Evolutionary conservation across 345 rosid species (phyloP).

Genomic region (Brassica rapa): DNA sequence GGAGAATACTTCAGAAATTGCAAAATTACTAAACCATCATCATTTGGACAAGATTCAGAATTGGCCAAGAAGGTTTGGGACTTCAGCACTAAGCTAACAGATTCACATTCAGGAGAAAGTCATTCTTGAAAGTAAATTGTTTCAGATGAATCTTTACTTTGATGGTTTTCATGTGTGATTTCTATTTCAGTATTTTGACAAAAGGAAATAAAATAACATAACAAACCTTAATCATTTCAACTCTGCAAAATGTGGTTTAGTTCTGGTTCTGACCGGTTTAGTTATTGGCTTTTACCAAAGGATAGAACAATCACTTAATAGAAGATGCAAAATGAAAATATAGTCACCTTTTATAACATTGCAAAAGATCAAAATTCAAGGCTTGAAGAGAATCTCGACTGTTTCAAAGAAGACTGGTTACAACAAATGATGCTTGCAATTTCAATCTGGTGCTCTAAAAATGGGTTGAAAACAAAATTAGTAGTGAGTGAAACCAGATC

Average conservation of each 20-base stretch:
- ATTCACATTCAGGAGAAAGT: conserved; percentile 17
- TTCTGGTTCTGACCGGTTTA: conserved; percentile 5
- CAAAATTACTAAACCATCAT: conserved; percentile 46
- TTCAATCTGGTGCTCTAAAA: neutral
- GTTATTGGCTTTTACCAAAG: neutral
- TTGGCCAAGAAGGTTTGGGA: conserved; percentile 58
- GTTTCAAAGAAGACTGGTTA: too few species aligned
- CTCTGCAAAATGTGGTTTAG: conserved; percentile 5
- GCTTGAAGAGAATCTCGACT: too few species aligned
- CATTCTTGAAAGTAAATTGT: conserved; percentile 16
- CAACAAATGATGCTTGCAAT: too few species aligned
- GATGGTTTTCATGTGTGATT: neutral
- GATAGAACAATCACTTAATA: too few species aligned
- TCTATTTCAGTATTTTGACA: too few species aligned
- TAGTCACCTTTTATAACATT: too few species aligned
- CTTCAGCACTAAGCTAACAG: conserved; percentile 43
- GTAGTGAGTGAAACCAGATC: neutral
- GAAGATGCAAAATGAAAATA: too few species aligned
- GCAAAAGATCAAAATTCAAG: too few species aligned
- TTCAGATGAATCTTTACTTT: neutral
- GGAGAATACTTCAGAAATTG: conserved; percentile 59
- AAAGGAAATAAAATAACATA: too few species aligned
- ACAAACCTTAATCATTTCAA: neutral
- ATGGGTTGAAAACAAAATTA: neutral
- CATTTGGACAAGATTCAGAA: conserved; percentile 50